These are phyloP conservation scores for Cercophora newfieldiana DNA, from an alignment of 495 filamentous ascomycete genomes.

Conservation along the genomic window DNA sequence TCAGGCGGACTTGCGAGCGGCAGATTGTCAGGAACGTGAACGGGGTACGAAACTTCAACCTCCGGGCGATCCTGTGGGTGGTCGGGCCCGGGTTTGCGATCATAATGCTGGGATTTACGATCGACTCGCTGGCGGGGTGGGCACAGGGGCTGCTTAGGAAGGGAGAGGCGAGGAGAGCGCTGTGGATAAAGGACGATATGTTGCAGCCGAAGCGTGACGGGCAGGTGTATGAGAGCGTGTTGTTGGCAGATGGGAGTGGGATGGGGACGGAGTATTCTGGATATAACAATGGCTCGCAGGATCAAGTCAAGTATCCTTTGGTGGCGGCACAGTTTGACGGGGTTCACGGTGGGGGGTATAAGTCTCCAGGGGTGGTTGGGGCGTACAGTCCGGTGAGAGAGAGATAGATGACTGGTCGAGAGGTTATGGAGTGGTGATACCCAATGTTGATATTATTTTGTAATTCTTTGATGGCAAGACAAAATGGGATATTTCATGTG, in stretches of 20 bases:
- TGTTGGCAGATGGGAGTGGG: not conserved
- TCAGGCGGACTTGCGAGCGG: not conserved
- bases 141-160: not conserved
- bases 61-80: not conserved
- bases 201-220: not conserved
- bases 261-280: not conserved
- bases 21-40: not conserved
- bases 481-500: too few species aligned
- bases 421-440: too few species aligned
- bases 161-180: not conserved
- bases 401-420: too few species aligned
- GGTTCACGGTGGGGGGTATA: too few species aligned
- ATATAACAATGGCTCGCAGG: not conserved
- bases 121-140: not conserved
- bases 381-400: too few species aligned
- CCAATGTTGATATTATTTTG: too few species aligned
- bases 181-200: constrained; percentile 1
- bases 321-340: too few species aligned
- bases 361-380: too few species aligned
- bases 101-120: not conserved
- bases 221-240: not conserved
- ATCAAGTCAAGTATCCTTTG: too few species aligned
- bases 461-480: too few species aligned
- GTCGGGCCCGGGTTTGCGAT: not conserved
- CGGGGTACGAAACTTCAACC: not conserved